Percentiles rank a stretch among this genome's conserved stretches.
Evolutionary conservation across 2,329 filamentous ascomycete genomes (phyloP).

Genomic region (Stylonectria norvegica): DNA sequence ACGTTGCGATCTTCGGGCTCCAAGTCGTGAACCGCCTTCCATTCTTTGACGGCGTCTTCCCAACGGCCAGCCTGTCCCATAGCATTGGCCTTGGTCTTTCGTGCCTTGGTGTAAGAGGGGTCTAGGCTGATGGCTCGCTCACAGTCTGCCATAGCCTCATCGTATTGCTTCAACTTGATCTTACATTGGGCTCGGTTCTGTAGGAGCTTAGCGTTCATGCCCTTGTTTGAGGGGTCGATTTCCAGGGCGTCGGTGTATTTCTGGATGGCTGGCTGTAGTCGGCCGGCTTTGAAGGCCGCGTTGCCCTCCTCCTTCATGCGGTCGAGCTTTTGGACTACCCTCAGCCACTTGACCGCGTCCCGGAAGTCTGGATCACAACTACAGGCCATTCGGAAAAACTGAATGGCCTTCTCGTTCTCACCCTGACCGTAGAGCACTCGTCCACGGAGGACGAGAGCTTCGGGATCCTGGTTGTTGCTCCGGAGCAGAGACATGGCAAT

Average conservation of each 20-base stretch:
- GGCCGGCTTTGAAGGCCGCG: constrained; percentile 78
- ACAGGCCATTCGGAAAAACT: constrained; percentile 86
- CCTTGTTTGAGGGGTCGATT: constrained; percentile 83
- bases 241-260: constrained; percentile 80
- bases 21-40: constrained; percentile 79
- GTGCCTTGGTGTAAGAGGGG: constrained; percentile 80
- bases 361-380: constrained; percentile 89
- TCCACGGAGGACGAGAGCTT: constrained; percentile 86
- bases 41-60: constrained; percentile 87
- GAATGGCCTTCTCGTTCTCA: constrained; percentile 91
- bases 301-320: constrained; percentile 95
- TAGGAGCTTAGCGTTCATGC: constrained; percentile 89
- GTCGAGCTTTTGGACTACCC: constrained; percentile 87
- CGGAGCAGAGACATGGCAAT: constrained; percentile 85
- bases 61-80: constrained; percentile 81
- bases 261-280: constrained; percentile 75
- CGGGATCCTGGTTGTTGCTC: constrained; percentile 85
- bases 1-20: constrained; percentile 80
- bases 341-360: constrained; percentile 82
- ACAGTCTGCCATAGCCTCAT: constrained; percentile 79
- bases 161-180: constrained; percentile 79
- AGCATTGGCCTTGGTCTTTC: constrained; percentile 90
- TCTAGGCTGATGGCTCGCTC: constrained; percentile 81
- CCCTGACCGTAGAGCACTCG: constrained; percentile 85
- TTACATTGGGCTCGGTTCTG: constrained; percentile 89